Conservation (phyloP, 2,329 filamentous ascomycete species). For the Phyllosticta ampelicida region DNA sequence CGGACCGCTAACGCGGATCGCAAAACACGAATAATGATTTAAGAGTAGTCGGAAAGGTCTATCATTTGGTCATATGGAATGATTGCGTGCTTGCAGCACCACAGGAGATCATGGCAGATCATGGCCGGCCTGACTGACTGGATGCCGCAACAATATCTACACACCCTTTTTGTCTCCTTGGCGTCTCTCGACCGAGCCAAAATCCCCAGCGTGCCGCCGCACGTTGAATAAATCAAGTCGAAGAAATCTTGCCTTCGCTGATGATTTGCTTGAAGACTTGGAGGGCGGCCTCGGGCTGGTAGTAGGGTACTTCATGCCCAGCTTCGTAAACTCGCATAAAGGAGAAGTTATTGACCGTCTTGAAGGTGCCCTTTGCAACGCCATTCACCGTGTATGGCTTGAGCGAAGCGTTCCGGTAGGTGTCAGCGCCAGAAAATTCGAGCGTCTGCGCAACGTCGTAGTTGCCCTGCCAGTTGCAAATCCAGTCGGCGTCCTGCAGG, state of each 20-base stretch:
- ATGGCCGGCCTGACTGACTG: background rate
- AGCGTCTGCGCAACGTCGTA: constrained; percentile 36
- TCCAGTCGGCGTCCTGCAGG: constrained; percentile 39
- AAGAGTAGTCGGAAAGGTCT: background rate
- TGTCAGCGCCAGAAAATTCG: constrained; percentile 29
- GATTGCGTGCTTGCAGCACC: background rate
- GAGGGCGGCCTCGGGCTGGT: constrained; percentile 32
- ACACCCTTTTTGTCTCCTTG: background rate
- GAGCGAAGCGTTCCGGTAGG: constrained; percentile 31
- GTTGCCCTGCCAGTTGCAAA: constrained; percentile 33
- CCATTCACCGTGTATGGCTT: constrained; percentile 40
- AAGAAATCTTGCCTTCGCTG: constrained; percentile 24
- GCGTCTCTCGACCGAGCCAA: constrained; percentile 3
- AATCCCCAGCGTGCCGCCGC: too few relatives aligned
- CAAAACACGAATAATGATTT: background rate
- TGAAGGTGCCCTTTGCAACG: constrained; percentile 38
- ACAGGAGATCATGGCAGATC: background rate
- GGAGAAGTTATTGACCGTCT: constrained; percentile 39
- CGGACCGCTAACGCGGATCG: background rate
- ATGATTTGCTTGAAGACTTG: constrained; percentile 40
- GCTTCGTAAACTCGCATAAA: constrained; percentile 41
- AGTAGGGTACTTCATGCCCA: constrained; percentile 32
- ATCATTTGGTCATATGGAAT: background rate
- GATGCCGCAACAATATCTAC: background rate
- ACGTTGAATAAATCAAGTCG: too few relatives aligned